Evolutionary conservation across 352 stramenopile genomes (phyloP).

Genomic region (Globisporangium uncinulatum): DNA sequence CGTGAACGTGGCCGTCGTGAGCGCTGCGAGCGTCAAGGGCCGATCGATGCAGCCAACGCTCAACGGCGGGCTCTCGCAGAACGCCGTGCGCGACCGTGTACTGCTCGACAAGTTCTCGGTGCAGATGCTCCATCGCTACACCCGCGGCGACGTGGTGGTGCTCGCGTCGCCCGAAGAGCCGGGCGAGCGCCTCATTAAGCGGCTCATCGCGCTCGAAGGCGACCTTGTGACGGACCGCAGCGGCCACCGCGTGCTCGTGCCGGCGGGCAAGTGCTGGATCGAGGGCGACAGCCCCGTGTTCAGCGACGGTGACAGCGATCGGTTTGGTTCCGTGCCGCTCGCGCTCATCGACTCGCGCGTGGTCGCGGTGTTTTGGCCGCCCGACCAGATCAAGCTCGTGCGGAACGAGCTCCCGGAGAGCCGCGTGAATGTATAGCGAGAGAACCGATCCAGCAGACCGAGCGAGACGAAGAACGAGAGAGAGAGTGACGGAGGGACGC

Average conservation of each 20-base stretch:
- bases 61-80: slow-evolving; percentile 62
- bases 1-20: slow-evolving; percentile 70
- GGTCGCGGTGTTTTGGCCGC: slow-evolving; percentile 74
- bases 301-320: slow-evolving; percentile 70
- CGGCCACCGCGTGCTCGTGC: slow-evolving; percentile 33
- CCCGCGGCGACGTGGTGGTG: slow-evolving; percentile 74
- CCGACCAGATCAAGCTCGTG: slow-evolving; percentile 56
- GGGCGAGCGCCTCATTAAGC: slow-evolving; percentile 67
- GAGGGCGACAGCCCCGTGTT: slow-evolving; percentile 73
- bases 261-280: slow-evolving; percentile 80
- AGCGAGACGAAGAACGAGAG: neutral
- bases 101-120: slow-evolving; percentile 85
- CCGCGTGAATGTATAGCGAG: slow-evolving; percentile 42
- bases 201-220: slow-evolving; percentile 67
- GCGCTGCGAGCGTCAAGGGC: slow-evolving; percentile 65
- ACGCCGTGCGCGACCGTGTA: slow-evolving; percentile 70
- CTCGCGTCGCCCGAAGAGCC: slow-evolving; percentile 57
- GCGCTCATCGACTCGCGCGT: slow-evolving; percentile 79
- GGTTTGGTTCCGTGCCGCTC: slow-evolving; percentile 69
- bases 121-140: slow-evolving; percentile 57
- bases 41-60: slow-evolving; percentile 81
- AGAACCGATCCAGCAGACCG: neutral
- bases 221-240: slow-evolving; percentile 58
- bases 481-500: neutral
- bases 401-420: slow-evolving; percentile 43